These are phyloP conservation scores for Trametes villosa DNA, from an alignment of 768 basidiomycete species.

Conservation along the genomic window DNA sequence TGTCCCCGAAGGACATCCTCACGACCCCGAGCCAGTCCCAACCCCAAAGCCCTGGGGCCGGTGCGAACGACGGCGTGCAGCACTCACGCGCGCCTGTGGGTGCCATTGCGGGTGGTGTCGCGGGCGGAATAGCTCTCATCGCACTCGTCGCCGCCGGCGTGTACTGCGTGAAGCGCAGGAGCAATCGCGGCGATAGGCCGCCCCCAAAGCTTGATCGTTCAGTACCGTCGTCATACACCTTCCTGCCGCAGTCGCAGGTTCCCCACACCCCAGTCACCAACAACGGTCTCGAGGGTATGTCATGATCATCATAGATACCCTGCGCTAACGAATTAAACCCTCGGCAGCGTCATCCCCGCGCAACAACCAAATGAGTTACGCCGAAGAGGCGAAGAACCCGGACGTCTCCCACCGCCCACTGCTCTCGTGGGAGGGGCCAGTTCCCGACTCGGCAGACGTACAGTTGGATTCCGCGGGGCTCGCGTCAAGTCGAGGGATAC, in stretches of 20 bases:
- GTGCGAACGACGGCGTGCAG: not conserved
- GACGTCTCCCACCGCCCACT: conserved; percentile 4
- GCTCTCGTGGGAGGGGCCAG: conserved; percentile 2
- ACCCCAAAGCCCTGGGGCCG: not conserved
- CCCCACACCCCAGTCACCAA: not conserved
- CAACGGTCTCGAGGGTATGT: not conserved
- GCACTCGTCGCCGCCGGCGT: not conserved
- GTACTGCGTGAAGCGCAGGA: conserved; percentile 1
- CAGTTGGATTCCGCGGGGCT: too few relatives aligned
- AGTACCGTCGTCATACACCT: conserved; percentile 3
- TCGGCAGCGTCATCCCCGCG: too few relatives aligned
- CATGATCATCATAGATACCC: not conserved
- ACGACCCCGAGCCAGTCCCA: not conserved
- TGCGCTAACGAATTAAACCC: too few relatives aligned
- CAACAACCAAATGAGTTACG: too few relatives aligned
- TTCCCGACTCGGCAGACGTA: not conserved
- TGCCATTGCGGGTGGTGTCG: conserved; percentile 17
- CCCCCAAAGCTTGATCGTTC: not conserved
- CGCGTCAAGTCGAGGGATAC: conserved; percentile 12
- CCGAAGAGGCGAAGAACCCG: conserved; percentile 7
- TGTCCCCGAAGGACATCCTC: conserved; percentile 7
- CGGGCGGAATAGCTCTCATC: conserved; percentile 6
- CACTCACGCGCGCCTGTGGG: not conserved
- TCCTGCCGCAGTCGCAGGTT: not conserved
- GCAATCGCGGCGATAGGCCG: not conserved